These are phyloP conservation scores for Bretschneidera sinensis DNA, from an alignment of 345 rosid genomes.

Conservation along the genomic window DNA sequence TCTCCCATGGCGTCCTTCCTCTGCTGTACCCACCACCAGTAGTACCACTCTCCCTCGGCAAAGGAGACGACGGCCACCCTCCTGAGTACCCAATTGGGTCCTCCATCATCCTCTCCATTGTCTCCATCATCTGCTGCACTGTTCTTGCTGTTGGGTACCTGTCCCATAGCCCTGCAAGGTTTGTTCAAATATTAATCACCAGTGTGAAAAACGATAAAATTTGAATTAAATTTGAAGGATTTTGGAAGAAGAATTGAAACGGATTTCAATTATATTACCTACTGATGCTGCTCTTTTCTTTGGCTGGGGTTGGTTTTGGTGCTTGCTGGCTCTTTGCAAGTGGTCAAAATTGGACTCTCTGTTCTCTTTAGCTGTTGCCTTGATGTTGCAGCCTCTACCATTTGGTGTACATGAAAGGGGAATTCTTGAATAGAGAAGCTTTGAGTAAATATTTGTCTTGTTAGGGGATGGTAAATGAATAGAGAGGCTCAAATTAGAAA, in stretches of 20 bases:
- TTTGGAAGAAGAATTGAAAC: background rate
- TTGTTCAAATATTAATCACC: conserved; percentile 2
- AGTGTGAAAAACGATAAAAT: background rate
- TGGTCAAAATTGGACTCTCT: conserved; percentile 43
- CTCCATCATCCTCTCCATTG: conserved; percentile 60
- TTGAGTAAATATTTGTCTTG: background rate
- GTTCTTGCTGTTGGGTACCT: conserved; percentile 55
- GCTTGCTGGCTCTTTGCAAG: conserved; percentile 34
- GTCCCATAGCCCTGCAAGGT: conserved; percentile 34
- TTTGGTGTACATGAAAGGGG: background rate
- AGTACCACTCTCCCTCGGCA: conserved; percentile 15
- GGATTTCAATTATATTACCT: conserved; percentile 20
- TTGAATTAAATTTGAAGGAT: background rate
- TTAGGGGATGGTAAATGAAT: conserved; percentile 15
- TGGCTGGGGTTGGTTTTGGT: conserved; percentile 17
- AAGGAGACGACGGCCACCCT: conserved; percentile 28
- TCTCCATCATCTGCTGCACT: conserved; percentile 64
- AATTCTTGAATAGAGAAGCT: conserved; percentile 11
- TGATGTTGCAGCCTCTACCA: background rate
- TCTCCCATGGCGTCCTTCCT: conserved; percentile 71
- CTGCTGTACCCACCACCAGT: conserved; percentile 29
- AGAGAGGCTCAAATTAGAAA: conserved; percentile 25
- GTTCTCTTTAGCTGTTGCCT: conserved; percentile 26
- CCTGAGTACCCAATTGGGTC: conserved; percentile 34
- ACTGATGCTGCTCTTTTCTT: conserved; percentile 36